Evolutionary conservation across 768 basidiomycete genomes (phyloP).

Genomic region (Ramaria sp.): DNA sequence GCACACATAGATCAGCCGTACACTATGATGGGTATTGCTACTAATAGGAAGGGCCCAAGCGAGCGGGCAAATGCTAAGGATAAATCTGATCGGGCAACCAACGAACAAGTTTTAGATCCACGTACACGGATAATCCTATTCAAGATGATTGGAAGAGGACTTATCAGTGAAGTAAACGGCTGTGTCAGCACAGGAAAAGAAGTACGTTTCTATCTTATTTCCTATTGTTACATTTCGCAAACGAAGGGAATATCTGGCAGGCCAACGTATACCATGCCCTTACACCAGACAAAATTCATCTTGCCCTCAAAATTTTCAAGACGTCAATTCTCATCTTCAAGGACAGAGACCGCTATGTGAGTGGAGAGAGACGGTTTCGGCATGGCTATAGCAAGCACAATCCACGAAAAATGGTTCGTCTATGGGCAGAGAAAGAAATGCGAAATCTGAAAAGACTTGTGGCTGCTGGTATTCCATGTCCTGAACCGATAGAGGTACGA

Average conservation of each 20-base stretch:
- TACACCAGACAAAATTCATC: constrained; percentile 39
- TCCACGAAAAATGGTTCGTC: constrained; percentile 94
- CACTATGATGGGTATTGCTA: constrained; percentile 49
- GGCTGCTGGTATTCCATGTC: constrained; percentile 76
- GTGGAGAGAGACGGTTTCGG: constrained; percentile 92
- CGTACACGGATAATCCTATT: constrained; percentile 90
- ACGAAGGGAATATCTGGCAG: constrained; percentile 27
- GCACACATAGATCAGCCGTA: constrained; percentile 70
- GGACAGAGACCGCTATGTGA: constrained; percentile 93
- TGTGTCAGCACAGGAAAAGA: constrained; percentile 99
- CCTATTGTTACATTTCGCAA: neutral
- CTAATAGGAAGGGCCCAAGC: constrained; percentile 88
- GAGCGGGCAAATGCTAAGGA: constrained; percentile 86
- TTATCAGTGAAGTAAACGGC: constrained; percentile 86
- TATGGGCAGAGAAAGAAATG: constrained; percentile 99
- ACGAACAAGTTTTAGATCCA: constrained; percentile 92
- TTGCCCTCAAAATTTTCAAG: constrained; percentile 97
- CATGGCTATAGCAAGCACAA: constrained; percentile 79
- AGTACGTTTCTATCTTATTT: constrained; percentile 29
- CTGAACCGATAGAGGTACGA: constrained; percentile 84
- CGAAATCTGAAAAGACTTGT: constrained; percentile 82
- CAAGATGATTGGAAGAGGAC: constrained; percentile 88
- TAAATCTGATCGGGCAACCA: constrained; percentile 93
- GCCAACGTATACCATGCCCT: constrained; percentile 96
- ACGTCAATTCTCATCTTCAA: constrained; percentile 97